Evolutionary conservation across 2,329 filamentous ascomycete genomes (phyloP), one percentile per base, ranked within the genome.

Genomic region (Macrophomina phaseolina): DNA sequence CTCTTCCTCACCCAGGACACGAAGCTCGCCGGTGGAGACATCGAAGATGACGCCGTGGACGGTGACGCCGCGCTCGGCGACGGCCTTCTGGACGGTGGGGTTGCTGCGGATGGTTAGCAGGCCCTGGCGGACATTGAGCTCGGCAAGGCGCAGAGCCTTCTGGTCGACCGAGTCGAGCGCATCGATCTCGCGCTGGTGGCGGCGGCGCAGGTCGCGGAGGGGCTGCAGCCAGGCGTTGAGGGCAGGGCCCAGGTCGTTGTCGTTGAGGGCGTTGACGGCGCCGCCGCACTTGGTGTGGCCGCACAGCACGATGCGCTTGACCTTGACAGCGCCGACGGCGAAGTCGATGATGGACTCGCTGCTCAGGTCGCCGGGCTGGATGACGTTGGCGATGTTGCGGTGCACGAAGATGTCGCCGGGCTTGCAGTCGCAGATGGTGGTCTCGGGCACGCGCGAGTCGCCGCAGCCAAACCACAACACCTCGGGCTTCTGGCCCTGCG

Each of bases 361-460:
- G 81, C 88, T 92, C 77, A 94, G 86, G 77, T 97, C 93, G 72
- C 88, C 89, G 23, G 89, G 82, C 67, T 89, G 88, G 69, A 96
- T 81, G 74, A 94, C 87, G 82, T 96, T 96, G 79, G 91, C 92
- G 77, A 97, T 94, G 83, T 96, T 96, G 76, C 93, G 91, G 83
- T 96, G 92, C 63, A 93, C 90, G 78, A 96, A 96, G 71, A 96
- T 89, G 73, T 96, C 92, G 67, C 93, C 92, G 3, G 92, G 91
- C 74, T 92, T 85, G 67, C 93, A 85, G 73, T 90, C 89, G 34
- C 94, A 86, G 74, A 97, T 86, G 58, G 89, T 93, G 5, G 91
- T 94, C 79, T 95, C 93, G 1, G 93, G 92, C 71, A 92, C 90
- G 70, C 93, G 91, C 46, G 90, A 92, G 82, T 96, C 93, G 73